phyloP scores from a whole-genome alignment of 495 filamentous ascomycete genomes.

The Hyaloscypha bicolor region DNA sequence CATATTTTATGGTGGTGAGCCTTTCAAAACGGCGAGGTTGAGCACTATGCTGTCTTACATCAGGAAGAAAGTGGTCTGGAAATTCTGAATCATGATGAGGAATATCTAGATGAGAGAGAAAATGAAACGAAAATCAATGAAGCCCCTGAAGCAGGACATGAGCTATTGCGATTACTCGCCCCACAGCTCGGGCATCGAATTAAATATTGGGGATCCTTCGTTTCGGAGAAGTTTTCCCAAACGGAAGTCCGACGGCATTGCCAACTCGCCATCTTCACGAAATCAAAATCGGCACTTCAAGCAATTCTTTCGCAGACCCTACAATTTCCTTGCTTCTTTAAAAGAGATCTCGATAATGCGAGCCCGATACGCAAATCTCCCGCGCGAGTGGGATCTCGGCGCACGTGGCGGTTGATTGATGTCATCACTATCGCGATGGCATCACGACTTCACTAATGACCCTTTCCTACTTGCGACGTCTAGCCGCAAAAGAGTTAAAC shows the following conservation, averaged over 20 bases:
- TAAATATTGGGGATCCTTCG: no score
- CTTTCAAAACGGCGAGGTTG: not conserved
- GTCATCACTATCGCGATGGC: not conserved
- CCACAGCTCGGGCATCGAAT: not conserved
- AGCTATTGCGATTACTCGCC: not conserved
- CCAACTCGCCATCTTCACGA: no score
- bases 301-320: no score
- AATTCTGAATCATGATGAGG: slow-evolving; percentile 5
- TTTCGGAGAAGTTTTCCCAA: no score
- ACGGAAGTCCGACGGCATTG: no score
- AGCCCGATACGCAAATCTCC: no score
- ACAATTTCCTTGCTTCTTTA: no score
- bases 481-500: not conserved
- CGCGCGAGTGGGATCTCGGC: not conserved
- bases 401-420: not conserved
- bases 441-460: not conserved
- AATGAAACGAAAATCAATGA: slow-evolving; percentile 14
- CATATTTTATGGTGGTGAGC: slow-evolving; percentile 19
- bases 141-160: slow-evolving; percentile 2
- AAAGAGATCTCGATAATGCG: no score
- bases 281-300: no score
- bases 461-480: not conserved
- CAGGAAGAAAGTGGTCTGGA: slow-evolving; percentile 1
- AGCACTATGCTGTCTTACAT: slow-evolving; percentile 4
- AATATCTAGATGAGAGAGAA: slow-evolving; percentile 7